Evolutionary conservation across 2,329 filamentous ascomycete species (phyloP), one percentile per base, ranked within the genome.

Genomic region (Colletotrichum noveboracense): DNA sequence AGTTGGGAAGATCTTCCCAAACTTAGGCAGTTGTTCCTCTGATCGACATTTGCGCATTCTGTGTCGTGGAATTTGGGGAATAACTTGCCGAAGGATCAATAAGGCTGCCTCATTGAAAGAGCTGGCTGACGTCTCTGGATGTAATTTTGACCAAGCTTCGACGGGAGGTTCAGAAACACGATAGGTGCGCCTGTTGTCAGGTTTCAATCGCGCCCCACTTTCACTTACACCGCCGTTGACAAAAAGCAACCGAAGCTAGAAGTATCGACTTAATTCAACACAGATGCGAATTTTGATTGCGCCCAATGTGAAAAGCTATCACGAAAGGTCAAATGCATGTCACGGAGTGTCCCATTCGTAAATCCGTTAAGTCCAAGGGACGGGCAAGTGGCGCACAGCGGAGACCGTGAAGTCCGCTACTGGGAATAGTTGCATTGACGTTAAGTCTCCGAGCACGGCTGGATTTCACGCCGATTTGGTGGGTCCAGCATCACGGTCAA

Each of bases 391-490:
- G 58, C 10, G 55, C 55, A 24, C 5, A 16, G 55, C 55, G 26
- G 26, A 26, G 55, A 24, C 26, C 24, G 26, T 58, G 24, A 28
- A 28, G 7, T 58, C 55, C 55, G 55, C 55, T 26, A 24, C 24
- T 58, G 24, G 14, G 55, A 28, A 26, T 30, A 61, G 58, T 61
- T 61, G 58, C 58, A 34, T 58, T 58, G 55, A 61, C 7, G 21
- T 58, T 58, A 61, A 61, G 58, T 61, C 58, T 61, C 58, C 58
- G 58, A 34, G 18, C 0, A 0, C 58, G 58, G 58, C 58, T 61
- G 12, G 28, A 61, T 34, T 34, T 61, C 28, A n/a, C 18, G 10
- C 79, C 9, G 77, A 78, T 74, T 70, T 32, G 28, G 58, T 32
- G 58, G 58, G 58, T 1, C 58, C 18, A 58, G 12, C 7, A 6